Base-by-base conservation (phyloP, 306 rosid genomes). In the Gastrolobium bilobum region DNA sequence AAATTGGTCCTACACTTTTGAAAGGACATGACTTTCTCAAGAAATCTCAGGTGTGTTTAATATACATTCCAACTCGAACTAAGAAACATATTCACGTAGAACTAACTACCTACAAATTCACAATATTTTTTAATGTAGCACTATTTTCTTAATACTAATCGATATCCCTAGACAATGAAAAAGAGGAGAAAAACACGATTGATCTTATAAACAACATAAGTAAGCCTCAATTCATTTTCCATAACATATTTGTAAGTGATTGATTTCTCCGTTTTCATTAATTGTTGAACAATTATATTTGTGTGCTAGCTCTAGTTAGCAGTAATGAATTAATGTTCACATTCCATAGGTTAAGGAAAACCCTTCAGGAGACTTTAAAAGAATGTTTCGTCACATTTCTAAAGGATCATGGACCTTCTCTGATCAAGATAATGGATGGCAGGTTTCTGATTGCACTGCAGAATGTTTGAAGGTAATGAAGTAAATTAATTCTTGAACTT, bases 401-500 rank as follows among this genome's bases (percentile, higher is more conserved):
- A 91, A 88, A 75, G 97, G 97, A 11, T 53, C 89, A 15, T 91
- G 97, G 97, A 79, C 94, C 14, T 88, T 89, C 69, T 88, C 97
- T 10, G 91, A 91, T 38, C 83, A 76, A 48, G 97, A 91, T 73
- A 89, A 86, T 5, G 97, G 90, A 81, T 91, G 93, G 97, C 93
- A 91, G 79, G 88, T 89, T 73, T 91, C 93, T 33, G 93, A 91
- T 66, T 77, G 85, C 54, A 84, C 96, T 34, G 91, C 96, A 13
- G 96, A 91, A 61, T 84, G 81, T 71, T 68, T 91, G 20, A 87
- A 89, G 91, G 92, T 90, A 71, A 66, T 0, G 15, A 29, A 50
- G 2, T 77, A 31, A 4, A 11, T 26, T 48, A 40, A 51, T 14
- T 4, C 7, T 15, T 20, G 10, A 53, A 15, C 33, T 53, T 51